Conservation (phyloP, 75 land plant species). For the Azolla pinnata region DNA sequence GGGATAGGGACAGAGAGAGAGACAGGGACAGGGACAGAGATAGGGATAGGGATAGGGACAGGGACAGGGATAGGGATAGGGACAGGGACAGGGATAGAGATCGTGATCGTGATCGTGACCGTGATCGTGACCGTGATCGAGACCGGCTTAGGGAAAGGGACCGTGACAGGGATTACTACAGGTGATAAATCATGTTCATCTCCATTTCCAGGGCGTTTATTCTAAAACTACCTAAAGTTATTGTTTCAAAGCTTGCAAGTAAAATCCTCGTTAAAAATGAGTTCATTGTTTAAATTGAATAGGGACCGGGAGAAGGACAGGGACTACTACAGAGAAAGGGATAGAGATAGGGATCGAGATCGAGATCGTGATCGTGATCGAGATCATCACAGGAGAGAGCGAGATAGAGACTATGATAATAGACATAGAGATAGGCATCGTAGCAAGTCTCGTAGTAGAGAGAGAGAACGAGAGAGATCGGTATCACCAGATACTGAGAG, state of each 20-base stretch:
- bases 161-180: conserved; percentile 39
- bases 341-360: conserved; percentile 36
- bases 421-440: conserved; percentile 42
- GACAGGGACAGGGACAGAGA: conserved; percentile 38
- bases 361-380: conserved; percentile 38
- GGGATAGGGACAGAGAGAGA: conserved; percentile 35
- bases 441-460: conserved; percentile 62
- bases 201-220: too few species aligned
- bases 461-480: conserved; percentile 40
- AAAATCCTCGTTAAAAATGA: too few species aligned
- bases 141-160: conserved; percentile 36
- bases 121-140: conserved; percentile 41
- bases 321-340: conserved; percentile 32
- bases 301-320: conserved; percentile 38
- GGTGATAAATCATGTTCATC: too few species aligned
- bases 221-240: too few species aligned
- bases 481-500: conserved; percentile 33
- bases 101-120: conserved; percentile 40
- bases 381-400: conserved; percentile 37
- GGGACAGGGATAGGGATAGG: conserved; percentile 19
- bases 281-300: too few species aligned
- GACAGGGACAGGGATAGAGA: conserved; percentile 35
- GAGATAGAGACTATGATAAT: conserved; percentile 29
- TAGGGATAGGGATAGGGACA: conserved; percentile 37
- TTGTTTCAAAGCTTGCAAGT: too few species aligned